Evolutionary conservation across 2,329 filamentous ascomycete genomes (phyloP), one percentile per base, ranked within the genome.

Genomic region (Monosporascus sp.): DNA sequence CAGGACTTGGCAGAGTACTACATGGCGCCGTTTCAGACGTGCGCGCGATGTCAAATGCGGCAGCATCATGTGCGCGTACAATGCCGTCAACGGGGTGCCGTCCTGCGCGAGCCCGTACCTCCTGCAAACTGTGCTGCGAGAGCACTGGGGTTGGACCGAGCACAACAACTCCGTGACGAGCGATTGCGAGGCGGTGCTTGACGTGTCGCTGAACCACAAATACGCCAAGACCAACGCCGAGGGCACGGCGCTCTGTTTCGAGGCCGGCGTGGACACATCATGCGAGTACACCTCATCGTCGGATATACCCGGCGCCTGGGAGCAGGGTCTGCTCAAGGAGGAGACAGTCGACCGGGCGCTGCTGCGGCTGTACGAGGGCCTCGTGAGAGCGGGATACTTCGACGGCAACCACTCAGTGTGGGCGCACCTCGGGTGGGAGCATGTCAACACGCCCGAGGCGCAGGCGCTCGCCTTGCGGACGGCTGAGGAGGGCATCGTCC

Each of bases 1-100:
- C 85, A 88, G 60, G 86, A 89, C 56, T 68, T 89, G 5, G 75
- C 78, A 0, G 85, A 88, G 60, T 89, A 87, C 68, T 88, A 86
- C 60, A 74, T 86, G 48, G 83, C 80, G 3, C 78, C 84, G 0
- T 89, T 89, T 70, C 73, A 84, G 58, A 76, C 76, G 62, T 87
- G 85, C 66, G 79, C 74, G 78, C 9, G 80, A 84, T 62, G 75
- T 78, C 5, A 75, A 77, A 37, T 78, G 77, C 2, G 73, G 74
- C 20, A 84, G 82, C 37, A 72, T 84, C 55, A 85, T 85, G 81
- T 84, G 81, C 60, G 77, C 76, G 1, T 84, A 85, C 64, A 85
- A 88, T 58, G 73, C 82, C 0, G 74, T 89, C 31, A 87, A 88
- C 55, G 85, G 85, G 0, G 75, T 84, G 0, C 85, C 86, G 0